Percentiles rank a stretch among this genome's conserved stretches.
Conservation (phyloP, 805 yeast genomes). For the Cyberlindnera americana region DNA sequence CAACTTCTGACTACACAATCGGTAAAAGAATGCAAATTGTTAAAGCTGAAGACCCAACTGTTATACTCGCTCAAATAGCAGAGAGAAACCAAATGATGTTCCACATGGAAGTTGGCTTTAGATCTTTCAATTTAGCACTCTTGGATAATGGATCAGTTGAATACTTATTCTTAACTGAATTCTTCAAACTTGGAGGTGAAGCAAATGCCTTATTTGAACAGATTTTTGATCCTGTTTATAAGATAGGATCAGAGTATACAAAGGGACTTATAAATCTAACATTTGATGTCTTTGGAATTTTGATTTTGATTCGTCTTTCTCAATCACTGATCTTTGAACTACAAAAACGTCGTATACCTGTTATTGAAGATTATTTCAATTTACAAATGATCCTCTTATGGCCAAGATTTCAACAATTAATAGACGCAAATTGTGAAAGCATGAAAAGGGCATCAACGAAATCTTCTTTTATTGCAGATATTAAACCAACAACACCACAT, state of each 20-base stretch:
- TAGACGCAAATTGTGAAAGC: conserved; percentile 75
- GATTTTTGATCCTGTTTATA: conserved; percentile 52
- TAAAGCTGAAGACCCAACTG: conserved; percentile 52
- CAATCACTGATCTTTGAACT: conserved; percentile 62
- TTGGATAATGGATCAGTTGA: conserved; percentile 77
- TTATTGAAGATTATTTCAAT: conserved; percentile 66
- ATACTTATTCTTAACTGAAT: conserved; percentile 66
- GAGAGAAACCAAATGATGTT: conserved; percentile 65
- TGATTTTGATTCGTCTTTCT: conserved; percentile 68
- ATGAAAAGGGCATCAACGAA: conserved; percentile 45
- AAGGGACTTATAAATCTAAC: conserved; percentile 36
- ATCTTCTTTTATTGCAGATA: conserved; percentile 28
- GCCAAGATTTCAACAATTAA: conserved; percentile 78
- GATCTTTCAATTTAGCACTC: conserved; percentile 69
- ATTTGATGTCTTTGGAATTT: conserved; percentile 74
- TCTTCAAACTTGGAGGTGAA: conserved; percentile 51
- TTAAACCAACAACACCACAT: conserved; percentile 43
- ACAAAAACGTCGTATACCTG: conserved; percentile 68
- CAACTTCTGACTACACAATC: conserved; percentile 28
- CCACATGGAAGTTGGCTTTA: conserved; percentile 70
- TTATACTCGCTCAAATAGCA: conserved; percentile 80
- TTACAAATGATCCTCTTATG: conserved; percentile 66
- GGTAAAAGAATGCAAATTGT: conserved; percentile 56
- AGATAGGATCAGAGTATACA: conserved; percentile 46
- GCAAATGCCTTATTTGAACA: conserved; percentile 43